phyloP scores from a whole-genome alignment of 805 yeast genomes.

The Starmerella scarabaei region DNA sequence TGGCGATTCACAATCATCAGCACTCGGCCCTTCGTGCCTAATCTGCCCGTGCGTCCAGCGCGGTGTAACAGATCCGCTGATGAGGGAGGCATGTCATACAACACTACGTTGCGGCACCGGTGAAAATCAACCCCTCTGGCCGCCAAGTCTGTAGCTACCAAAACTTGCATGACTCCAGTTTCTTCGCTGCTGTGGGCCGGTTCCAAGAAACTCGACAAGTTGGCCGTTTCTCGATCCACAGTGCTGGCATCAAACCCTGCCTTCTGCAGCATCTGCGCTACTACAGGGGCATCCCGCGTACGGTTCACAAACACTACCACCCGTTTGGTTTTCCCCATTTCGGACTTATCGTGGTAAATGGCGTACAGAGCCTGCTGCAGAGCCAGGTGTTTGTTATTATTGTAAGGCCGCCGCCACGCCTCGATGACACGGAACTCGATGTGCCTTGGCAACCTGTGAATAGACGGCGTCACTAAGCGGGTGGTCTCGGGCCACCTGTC shows the following conservation, averaged over 20 bases:
- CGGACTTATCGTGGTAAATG: constrained; percentile 71
- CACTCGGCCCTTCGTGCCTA: constrained; percentile 81
- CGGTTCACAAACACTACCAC: constrained; percentile 75
- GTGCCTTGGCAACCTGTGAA: constrained; percentile 72
- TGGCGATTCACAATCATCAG: constrained; percentile 58
- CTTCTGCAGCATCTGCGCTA: constrained; percentile 42
- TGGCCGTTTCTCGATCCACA: constrained; percentile 35
- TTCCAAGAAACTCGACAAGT: constrained; percentile 49
- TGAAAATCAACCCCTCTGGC: constrained; percentile 85
- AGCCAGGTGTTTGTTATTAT: constrained; percentile 72
- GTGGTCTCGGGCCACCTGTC: constrained; percentile 51
- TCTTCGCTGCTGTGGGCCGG: constrained; percentile 34
- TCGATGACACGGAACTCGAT: constrained; percentile 65
- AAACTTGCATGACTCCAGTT: constrained; percentile 30
- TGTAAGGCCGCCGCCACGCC: constrained; percentile 64
- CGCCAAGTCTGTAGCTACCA: constrained; percentile 76
- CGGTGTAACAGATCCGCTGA: constrained; percentile 82
- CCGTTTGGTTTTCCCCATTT: constrained; percentile 60
- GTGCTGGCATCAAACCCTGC: constrained; percentile 50
- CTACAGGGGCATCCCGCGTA: constrained; percentile 45
- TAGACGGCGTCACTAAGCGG: constrained; percentile 61
- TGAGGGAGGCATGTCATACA: constrained; percentile 75
- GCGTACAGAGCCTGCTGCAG: constrained; percentile 81
- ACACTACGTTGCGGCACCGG: constrained; percentile 64
- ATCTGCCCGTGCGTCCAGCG: constrained; percentile 88